Conservation (phyloP, 2,329 filamentous ascomycete species). For the Botryosphaeria dothidea region DNA sequence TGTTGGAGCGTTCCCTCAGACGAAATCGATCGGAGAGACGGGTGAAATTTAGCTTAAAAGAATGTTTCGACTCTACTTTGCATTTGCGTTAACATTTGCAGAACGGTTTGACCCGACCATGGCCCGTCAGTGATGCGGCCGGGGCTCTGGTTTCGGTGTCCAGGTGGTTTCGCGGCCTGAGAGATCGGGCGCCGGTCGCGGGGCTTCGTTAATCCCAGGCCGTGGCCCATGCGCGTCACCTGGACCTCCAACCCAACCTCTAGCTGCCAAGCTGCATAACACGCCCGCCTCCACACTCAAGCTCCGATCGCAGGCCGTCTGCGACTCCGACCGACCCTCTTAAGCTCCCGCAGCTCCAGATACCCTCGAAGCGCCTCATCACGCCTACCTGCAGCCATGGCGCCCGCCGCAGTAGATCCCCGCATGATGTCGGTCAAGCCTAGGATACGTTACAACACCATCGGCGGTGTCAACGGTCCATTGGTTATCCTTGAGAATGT, state of each 20-base stretch:
- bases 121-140: too few species aligned
- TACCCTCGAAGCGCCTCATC: background rate
- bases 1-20: too few species aligned
- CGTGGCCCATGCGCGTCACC: constrained; percentile 14
- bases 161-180: constrained; percentile 3
- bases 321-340: background rate
- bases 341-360: constrained; percentile 7
- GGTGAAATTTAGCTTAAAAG: too few species aligned
- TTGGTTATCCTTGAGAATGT: constrained; percentile 98
- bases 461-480: constrained; percentile 95
- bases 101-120: too few species aligned
- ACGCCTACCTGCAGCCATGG: constrained; percentile 28
- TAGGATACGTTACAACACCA: constrained; percentile 92
- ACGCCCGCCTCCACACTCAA: constrained; percentile 15
- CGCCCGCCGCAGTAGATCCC: constrained; percentile 44
- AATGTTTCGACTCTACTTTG: too few species aligned
- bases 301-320: constrained; percentile 16
- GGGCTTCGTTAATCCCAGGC: constrained; percentile 15
- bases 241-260: constrained; percentile 19
- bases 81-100: too few species aligned
- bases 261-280: constrained; percentile 20
- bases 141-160: too few species aligned
- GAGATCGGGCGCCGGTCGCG: constrained; percentile 6
- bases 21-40: too few species aligned
- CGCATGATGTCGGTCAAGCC: constrained; percentile 63